phyloP scores from a whole-genome alignment of 805 yeast species.

The Wickerhamiella nectarea region DNA sequence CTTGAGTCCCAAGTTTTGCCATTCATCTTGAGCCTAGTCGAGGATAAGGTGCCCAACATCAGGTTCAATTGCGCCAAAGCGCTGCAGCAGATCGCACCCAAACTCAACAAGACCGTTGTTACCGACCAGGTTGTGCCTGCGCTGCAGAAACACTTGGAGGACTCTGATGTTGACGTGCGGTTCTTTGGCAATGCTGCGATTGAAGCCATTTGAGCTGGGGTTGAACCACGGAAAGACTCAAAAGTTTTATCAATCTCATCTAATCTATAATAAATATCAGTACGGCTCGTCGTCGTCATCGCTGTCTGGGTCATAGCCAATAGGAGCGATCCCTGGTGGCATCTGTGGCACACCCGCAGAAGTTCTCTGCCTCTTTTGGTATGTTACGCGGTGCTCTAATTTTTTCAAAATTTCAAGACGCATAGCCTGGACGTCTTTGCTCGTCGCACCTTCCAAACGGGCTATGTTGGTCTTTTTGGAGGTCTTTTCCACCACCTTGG shows the following conservation, averaged over 20 bases:
- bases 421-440: constrained; percentile 5
- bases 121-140: constrained; percentile 44
- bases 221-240: too few relatives aligned
- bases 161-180: constrained; percentile 79
- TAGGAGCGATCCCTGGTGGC: constrained; percentile 22
- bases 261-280: too few relatives aligned
- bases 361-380: constrained; percentile 14
- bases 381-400: constrained; percentile 11
- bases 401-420: constrained; percentile 14
- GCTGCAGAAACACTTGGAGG: constrained; percentile 50
- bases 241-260: too few relatives aligned
- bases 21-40: constrained; percentile 54
- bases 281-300: constrained; percentile 19
- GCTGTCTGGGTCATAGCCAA: constrained; percentile 21
- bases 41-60: constrained; percentile 86
- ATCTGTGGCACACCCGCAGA: constrained; percentile 14
- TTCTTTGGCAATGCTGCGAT: constrained; percentile 64
- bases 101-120: constrained; percentile 31
- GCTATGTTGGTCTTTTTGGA: background rate
- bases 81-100: constrained; percentile 45
- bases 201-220: constrained; percentile 23
- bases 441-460: background rate
- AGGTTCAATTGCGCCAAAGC: constrained; percentile 91
- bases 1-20: constrained; percentile 61
- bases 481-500: background rate